Evolutionary conservation across 2,329 filamentous ascomycete genomes (phyloP).

Genomic region (Fusarium nisikadoi): DNA sequence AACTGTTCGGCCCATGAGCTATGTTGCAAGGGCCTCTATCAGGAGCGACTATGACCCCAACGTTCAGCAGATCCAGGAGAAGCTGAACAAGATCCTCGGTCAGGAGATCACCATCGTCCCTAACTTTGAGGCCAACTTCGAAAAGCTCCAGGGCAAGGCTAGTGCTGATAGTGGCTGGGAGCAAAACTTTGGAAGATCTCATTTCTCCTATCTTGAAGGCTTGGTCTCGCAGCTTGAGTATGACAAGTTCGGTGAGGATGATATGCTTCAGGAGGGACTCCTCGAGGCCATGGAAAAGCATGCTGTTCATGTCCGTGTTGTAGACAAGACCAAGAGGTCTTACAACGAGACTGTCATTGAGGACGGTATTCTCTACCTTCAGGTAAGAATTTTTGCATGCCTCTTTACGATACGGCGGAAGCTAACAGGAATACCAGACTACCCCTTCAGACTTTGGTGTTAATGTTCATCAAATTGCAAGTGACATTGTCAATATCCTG

Average conservation of each 20-base stretch:
- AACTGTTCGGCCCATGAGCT: constrained; percentile 52
- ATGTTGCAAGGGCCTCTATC: constrained; percentile 56
- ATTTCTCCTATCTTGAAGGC: constrained; percentile 57
- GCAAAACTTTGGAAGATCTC: constrained; percentile 53
- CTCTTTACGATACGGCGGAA: neutral
- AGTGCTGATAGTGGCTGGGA: constrained; percentile 54
- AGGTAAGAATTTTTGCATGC: constrained; percentile 48
- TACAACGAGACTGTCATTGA: constrained; percentile 62
- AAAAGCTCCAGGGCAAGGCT: constrained; percentile 51
- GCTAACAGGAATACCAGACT: constrained; percentile 43
- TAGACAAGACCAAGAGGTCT: constrained; percentile 53
- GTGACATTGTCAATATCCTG: constrained; percentile 51
- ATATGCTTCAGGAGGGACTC: constrained; percentile 61
- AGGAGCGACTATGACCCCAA: constrained; percentile 55
- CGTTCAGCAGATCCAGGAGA: constrained; percentile 51
- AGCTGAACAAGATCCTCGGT: constrained; percentile 53
- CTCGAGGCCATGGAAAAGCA: constrained; percentile 57
- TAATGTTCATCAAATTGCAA: constrained; percentile 50
- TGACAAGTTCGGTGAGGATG: constrained; percentile 60
- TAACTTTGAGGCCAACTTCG: constrained; percentile 58
- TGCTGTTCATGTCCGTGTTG: constrained; percentile 58
- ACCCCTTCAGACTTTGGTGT: constrained; percentile 49
- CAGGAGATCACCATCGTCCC: constrained; percentile 59
- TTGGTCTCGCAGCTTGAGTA: constrained; percentile 54
- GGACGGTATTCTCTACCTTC: constrained; percentile 61